Evolutionary conservation across 768 basidiomycete species (phyloP).

Genomic region (Trametes punicea): DNA sequence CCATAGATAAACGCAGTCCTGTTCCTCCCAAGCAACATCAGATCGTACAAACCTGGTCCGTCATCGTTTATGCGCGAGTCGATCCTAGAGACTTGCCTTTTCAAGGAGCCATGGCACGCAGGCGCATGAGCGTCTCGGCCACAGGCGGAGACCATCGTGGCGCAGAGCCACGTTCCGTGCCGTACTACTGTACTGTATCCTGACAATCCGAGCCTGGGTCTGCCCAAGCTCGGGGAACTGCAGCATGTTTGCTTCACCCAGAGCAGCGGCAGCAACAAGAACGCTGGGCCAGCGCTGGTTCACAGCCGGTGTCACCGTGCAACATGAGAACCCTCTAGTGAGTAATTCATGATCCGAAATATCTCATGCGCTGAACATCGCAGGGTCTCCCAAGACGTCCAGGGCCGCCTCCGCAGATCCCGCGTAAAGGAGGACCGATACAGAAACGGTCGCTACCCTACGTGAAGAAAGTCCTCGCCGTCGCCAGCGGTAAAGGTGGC

Average conservation of each 20-base stretch:
- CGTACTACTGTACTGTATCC: background rate
- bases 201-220: no score
- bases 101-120: background rate
- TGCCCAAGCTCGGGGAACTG: background rate
- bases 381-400: slow-evolving; percentile 31
- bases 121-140: background rate
- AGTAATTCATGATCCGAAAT: slow-evolving; percentile 16
- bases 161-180: background rate
- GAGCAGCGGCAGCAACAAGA: background rate
- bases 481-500: slow-evolving; percentile 93
- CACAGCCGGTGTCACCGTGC: background rate
- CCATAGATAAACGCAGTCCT: no score
- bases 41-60: background rate
- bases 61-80: background rate
- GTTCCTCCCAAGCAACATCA: no score
- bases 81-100: slow-evolving; percentile 7
- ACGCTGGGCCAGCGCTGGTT: background rate
- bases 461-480: slow-evolving; percentile 77
- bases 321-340: slow-evolving; percentile 60
- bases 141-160: background rate
- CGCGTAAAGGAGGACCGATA: slow-evolving; percentile 51
- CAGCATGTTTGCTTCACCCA: background rate
- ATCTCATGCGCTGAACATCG: slow-evolving; percentile 6
- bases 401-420: slow-evolving; percentile 50
- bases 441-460: slow-evolving; percentile 59